Percentiles rank a stretch among this genome's conserved stretches.
These are phyloP conservation scores for Helichrysum umbraculigerum DNA, from an alignment of 129 eudicot genomes.

Conservation along the genomic window DNA sequence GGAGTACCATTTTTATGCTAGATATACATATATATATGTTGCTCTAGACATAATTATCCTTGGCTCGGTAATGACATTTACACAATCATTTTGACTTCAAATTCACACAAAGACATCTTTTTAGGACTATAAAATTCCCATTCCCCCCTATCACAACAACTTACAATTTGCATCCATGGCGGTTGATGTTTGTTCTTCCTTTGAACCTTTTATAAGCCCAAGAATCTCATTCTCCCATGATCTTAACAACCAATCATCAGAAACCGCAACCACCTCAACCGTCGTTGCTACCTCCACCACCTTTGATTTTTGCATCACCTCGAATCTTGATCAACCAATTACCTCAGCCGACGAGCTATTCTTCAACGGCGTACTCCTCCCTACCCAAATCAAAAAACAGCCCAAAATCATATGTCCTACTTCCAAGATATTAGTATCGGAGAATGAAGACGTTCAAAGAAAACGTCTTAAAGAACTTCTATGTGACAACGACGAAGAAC, in stretches of 20 bases:
- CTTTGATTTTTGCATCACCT: slow-evolving; percentile 54
- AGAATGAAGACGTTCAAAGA: slow-evolving; percentile 29
- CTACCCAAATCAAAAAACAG: slow-evolving; percentile 52
- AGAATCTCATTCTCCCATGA: slow-evolving; percentile 39
- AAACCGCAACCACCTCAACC: slow-evolving; percentile 3
- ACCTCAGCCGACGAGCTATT: slow-evolving; percentile 82
- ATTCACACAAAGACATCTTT: slow-evolving; percentile 31
- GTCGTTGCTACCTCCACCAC: slow-evolving; percentile 30
- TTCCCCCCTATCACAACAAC: slow-evolving; percentile 16
- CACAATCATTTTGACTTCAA: slow-evolving; percentile 35
- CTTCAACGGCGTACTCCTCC: slow-evolving; percentile 68
- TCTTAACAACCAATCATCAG: slow-evolving; percentile 33
- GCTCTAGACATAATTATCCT: slow-evolving; percentile 2
- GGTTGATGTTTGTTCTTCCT: slow-evolving; percentile 33
- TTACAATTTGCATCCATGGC: slow-evolving; percentile 24
- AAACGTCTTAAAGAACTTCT: slow-evolving; percentile 69
- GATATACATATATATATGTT: too few species aligned
- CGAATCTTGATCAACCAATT: slow-evolving; percentile 25
- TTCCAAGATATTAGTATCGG: not conserved
- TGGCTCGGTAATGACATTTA: slow-evolving; percentile 27
- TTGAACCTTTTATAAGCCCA: slow-evolving; percentile 36
- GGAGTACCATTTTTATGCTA: not conserved
- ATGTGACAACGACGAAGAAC: slow-evolving; percentile 34
- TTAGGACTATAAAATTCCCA: slow-evolving; percentile 21
- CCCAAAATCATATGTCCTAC: slow-evolving; percentile 1